Evolutionary conservation across 164 flowering plant genomes (phyloP).

Genomic region (Annona squamosa): DNA sequence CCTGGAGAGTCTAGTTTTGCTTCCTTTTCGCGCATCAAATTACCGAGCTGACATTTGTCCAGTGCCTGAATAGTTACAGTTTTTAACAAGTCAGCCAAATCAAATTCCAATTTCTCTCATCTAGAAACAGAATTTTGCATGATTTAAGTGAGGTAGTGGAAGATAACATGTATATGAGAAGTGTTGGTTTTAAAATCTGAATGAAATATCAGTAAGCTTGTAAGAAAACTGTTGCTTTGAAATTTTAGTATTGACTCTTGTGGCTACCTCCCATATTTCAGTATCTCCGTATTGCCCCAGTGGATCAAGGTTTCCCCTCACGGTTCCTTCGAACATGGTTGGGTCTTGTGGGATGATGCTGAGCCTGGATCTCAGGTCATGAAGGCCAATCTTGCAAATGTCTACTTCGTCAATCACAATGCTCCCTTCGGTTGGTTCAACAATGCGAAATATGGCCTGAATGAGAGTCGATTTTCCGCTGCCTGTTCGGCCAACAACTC

Average conservation of each 20-base stretch:
- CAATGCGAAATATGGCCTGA: constrained; percentile 66
- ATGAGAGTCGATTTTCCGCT: constrained; percentile 38
- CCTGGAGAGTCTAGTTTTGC: constrained; percentile 73
- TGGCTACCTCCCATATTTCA: constrained; percentile 75
- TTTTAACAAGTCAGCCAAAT: neutral
- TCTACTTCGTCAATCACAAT: constrained; percentile 73
- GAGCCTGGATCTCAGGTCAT: constrained; percentile 78
- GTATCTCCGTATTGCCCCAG: constrained; percentile 51
- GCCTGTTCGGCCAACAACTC: constrained; percentile 35
- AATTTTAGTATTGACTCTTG: neutral
- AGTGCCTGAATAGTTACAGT: constrained; percentile 46
- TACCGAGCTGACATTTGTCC: constrained; percentile 84
- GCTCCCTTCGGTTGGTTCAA: constrained; percentile 76
- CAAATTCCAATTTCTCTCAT: neutral
- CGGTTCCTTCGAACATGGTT: constrained; percentile 83
- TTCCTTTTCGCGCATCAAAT: constrained; percentile 61
- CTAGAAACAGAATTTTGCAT: neutral
- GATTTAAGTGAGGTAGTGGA: neutral
- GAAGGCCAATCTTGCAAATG: constrained; percentile 72
- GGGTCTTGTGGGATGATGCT: constrained; percentile 97
- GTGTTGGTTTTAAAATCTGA: neutral
- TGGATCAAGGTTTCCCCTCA: constrained; percentile 87
- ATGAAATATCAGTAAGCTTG: neutral
- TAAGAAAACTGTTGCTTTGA: neutral
- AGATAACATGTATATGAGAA: too few relatives aligned